These are phyloP conservation scores for Fusarium compactum DNA, from an alignment of 2,329 filamentous ascomycete genomes.

Conservation along the genomic window DNA sequence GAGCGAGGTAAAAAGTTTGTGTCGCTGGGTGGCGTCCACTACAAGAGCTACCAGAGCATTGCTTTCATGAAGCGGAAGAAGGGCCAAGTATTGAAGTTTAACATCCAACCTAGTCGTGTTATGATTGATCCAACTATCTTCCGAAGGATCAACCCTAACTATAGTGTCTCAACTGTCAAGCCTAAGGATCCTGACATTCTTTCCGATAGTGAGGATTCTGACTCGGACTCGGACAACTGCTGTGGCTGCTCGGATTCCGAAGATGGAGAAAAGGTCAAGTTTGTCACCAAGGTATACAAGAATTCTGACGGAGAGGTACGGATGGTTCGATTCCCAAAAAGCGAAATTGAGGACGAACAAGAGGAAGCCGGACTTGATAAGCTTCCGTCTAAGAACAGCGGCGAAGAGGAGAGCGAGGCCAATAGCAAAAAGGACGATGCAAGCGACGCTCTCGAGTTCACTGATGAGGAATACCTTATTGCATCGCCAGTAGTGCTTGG, in stretches of 20 bases:
- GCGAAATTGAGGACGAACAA: conserved; percentile 49
- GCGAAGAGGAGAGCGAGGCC: conserved; percentile 4
- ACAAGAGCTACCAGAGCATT: conserved; percentile 84
- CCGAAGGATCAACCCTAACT: conserved; percentile 87
- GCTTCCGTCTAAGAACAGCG: conserved; percentile 52
- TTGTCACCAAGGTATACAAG: conserved; percentile 65
- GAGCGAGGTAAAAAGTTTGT: conserved; percentile 89
- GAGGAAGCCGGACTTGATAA: conserved; percentile 67
- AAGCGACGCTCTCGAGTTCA: conserved; percentile 64
- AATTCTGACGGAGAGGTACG: conserved; percentile 56
- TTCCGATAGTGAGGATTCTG: conserved; percentile 62
- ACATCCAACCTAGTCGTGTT: conserved; percentile 85
- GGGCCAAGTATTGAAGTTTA: conserved; percentile 73
- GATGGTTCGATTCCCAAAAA: conserved; percentile 48
- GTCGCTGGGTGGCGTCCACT: conserved; percentile 82
- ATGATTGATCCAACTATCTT: conserved; percentile 91
- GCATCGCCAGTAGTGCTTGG: conserved; percentile 87
- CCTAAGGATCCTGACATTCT: conserved; percentile 75
- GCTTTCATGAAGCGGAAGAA: conserved; percentile 88
- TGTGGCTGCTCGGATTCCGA: conserved; percentile 58
- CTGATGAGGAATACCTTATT: conserved; percentile 85
- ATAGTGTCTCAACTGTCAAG: conserved; percentile 79
- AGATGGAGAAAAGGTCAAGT: conserved; percentile 58
- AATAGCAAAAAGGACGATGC: conserved; percentile 12
- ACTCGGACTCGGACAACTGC: conserved; percentile 53